These are phyloP conservation scores for Aquilaria sinensis DNA, from an alignment of 345 rosid species.

Conservation along the genomic window DNA sequence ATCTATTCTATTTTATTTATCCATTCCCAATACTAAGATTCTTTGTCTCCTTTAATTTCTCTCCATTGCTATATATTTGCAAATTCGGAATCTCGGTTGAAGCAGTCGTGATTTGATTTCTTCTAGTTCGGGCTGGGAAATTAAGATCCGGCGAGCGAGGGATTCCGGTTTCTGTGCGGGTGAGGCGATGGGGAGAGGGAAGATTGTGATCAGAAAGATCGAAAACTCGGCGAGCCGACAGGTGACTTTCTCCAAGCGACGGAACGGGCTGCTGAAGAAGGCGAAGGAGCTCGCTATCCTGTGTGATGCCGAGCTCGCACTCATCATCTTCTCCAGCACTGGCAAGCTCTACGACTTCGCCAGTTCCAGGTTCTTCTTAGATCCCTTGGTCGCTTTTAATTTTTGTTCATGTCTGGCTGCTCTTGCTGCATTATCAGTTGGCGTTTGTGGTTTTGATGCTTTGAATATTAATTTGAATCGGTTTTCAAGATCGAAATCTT, in stretches of 20 bases:
- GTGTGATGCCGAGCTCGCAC: slow-evolving; percentile 45
- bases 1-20: too few relatives aligned
- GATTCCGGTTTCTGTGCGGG: too few relatives aligned
- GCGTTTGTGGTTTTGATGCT: too few relatives aligned
- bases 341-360: slow-evolving; percentile 43
- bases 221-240: slow-evolving; percentile 45
- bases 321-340: slow-evolving; percentile 48
- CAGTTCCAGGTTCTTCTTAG: slow-evolving; percentile 31
- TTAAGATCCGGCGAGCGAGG: neutral
- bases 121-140: too few relatives aligned
- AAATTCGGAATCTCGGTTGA: too few relatives aligned
- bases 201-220: slow-evolving; percentile 42
- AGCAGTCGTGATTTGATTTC: too few relatives aligned
- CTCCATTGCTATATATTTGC: too few relatives aligned
- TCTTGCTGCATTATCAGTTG: too few relatives aligned
- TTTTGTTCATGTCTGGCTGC: too few relatives aligned
- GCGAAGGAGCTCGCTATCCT: slow-evolving; percentile 45
- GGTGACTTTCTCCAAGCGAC: slow-evolving; percentile 46
- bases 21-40: slow-evolving; percentile 8
- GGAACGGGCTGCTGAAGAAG: slow-evolving; percentile 44
- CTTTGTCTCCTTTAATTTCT: neutral
- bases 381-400: too few relatives aligned
- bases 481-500: too few relatives aligned
- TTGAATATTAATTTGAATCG: too few relatives aligned
- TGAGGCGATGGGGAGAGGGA: slow-evolving; percentile 39